Evolutionary conservation across 768 basidiomycete genomes (phyloP).

Genomic region (Mycena venus): DNA sequence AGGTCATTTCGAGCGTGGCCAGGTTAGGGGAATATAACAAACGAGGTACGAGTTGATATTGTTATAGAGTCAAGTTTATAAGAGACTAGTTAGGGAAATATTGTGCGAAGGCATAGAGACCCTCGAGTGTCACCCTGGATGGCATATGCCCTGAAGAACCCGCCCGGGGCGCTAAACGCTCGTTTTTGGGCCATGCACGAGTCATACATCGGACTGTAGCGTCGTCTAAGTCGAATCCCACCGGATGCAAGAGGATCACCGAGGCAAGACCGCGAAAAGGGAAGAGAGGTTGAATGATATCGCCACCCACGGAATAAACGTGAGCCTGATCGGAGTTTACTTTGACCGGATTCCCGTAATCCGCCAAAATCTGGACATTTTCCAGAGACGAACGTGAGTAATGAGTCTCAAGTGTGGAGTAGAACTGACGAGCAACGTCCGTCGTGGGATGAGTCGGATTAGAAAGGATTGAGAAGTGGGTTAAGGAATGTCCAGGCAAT

Average conservation of each 20-base stretch:
- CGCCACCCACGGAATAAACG: not conserved
- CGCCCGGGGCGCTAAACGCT: not conserved
- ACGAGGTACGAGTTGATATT: no score
- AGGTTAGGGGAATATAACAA: not conserved
- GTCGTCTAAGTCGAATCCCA: not conserved
- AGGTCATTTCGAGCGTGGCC: not conserved
- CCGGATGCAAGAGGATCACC: not conserved
- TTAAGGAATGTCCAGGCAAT: not conserved
- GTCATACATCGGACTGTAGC: not conserved
- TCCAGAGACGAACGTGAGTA: slow-evolving; percentile 1
- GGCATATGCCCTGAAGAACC: not conserved
- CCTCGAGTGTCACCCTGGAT: not conserved
- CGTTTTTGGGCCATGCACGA: not conserved
- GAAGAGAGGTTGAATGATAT: not conserved
- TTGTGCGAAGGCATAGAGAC: not conserved
- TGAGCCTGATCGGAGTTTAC: not conserved
- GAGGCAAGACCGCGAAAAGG: not conserved
- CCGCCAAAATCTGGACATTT: not conserved
- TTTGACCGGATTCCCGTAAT: no score
- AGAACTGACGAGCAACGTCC: not conserved
- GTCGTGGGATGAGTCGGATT: not conserved
- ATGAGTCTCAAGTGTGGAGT: not conserved
- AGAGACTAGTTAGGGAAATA: not conserved
- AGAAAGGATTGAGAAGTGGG: not conserved
- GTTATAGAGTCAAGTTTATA: no score